Conservation (phyloP, 2,329 filamentous ascomycete species). For the Apiospora hydei region DNA sequence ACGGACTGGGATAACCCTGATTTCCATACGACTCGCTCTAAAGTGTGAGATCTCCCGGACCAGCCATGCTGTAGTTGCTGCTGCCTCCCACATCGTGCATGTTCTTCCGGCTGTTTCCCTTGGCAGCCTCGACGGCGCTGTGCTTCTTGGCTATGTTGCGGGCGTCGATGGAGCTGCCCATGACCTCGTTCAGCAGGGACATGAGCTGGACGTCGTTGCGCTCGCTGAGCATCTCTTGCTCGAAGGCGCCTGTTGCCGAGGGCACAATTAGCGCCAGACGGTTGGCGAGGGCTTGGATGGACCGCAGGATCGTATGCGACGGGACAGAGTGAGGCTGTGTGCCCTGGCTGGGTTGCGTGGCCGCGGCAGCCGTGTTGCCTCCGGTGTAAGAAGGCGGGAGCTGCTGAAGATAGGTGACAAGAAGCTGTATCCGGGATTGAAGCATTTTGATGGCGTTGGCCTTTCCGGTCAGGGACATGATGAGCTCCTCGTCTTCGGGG, state of each 20-base stretch:
- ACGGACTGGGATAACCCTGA: neutral
- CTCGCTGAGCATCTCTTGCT: constrained; percentile 76
- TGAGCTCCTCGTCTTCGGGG: constrained; percentile 66
- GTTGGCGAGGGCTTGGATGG: constrained; percentile 84
- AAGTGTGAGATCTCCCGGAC: constrained; percentile 10
- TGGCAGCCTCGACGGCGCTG: constrained; percentile 59
- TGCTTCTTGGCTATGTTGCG: constrained; percentile 81
- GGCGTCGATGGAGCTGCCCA: constrained; percentile 74
- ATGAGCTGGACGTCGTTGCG: constrained; percentile 85
- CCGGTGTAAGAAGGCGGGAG: constrained; percentile 64
- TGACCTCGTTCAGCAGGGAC: constrained; percentile 76
- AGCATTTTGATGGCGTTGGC: constrained; percentile 95
- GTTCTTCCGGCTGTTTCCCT: constrained; percentile 36
- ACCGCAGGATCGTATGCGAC: constrained; percentile 80
- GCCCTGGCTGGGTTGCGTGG: constrained; percentile 36
- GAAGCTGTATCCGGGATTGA: constrained; percentile 75
- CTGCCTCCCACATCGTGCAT: constrained; percentile 29
- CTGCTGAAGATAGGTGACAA: constrained; percentile 77
- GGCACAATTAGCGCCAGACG: constrained; percentile 85
- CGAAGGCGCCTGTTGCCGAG: constrained; percentile 69
- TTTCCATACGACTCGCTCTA: neutral
- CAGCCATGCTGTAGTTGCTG: constrained; percentile 30
- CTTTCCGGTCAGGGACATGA: constrained; percentile 79
- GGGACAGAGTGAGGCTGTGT: constrained; percentile 50
- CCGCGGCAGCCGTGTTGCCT: constrained; percentile 46